Evolutionary conservation across 306 rosid genomes (phyloP).

Genomic region (Cotoneaster glaucophyllus): DNA sequence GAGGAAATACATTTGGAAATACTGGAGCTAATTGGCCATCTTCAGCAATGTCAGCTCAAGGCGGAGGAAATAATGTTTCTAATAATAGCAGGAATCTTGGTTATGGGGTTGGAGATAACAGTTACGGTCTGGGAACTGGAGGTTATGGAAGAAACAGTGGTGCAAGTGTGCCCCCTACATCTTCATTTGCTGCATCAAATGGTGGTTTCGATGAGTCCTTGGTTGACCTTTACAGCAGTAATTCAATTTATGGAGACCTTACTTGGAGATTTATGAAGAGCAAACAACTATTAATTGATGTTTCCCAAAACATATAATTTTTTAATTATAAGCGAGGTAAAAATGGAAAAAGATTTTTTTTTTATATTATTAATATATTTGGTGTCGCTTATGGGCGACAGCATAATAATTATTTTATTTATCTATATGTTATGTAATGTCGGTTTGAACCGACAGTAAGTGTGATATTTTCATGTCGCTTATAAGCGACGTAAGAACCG

Average conservation of each 20-base stretch:
- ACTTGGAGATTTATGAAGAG: slow-evolving; percentile 95
- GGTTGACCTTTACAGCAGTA: slow-evolving; percentile 53
- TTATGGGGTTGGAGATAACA: slow-evolving; percentile 62
- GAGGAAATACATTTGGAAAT: slow-evolving; percentile 62
- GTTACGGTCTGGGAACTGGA: slow-evolving; percentile 64
- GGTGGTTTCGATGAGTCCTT: slow-evolving; percentile 76
- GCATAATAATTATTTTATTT: no score
- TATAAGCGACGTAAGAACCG: no score
- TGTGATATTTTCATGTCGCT: no score
- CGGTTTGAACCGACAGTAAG: no score
- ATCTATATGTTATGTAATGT: no score
- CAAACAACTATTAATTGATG: no score
- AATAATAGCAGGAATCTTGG: slow-evolving; percentile 58
- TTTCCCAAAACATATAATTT: no score
- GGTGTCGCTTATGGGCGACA: no score
- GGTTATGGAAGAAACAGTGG: slow-evolving; percentile 78
- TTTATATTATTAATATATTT: no score
- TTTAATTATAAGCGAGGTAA: no score
- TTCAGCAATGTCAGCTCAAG: slow-evolving; percentile 58
- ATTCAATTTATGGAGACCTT: slow-evolving; percentile 71
- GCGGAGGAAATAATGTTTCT: slow-evolving; percentile 54
- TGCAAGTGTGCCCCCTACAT: slow-evolving; percentile 45
- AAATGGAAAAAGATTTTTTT: no score
- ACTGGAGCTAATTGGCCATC: slow-evolving; percentile 77
- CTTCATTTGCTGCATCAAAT: slow-evolving; percentile 69